Base-by-base conservation (phyloP, 768 basidiomycete genomes). In the Psilocybe tampanensis region DNA sequence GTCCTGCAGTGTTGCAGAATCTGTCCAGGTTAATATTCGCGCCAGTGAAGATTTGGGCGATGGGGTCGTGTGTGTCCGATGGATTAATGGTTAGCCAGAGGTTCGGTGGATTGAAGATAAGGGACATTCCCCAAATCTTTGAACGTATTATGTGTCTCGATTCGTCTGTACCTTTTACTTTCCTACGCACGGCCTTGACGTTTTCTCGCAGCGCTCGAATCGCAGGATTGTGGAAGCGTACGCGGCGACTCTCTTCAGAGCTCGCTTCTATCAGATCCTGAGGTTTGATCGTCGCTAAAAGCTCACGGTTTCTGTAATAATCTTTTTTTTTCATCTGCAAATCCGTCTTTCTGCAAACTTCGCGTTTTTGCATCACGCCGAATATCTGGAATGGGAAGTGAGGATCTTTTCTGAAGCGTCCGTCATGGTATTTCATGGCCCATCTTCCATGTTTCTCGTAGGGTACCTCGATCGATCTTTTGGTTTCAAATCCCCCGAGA, bases 11-110 rank as follows among this genome's bases (percentile, higher is more conserved):
- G 0, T 50, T 18, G 1, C 55, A 2, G 48, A 82, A 80, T 0
- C 56, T 1, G 51, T 84, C 75, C 8, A 83, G 52, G 52, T 82
- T 66, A 3, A 84, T 80, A 1, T 29, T 42, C 0, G 2, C n/a
- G 9, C 24, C 29, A 12, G 34, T 12, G n/a, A n/a, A n/a, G n/a
- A n/a, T n/a, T n/a, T n/a, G n/a, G n/a, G n/a, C n/a, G n/a, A n/a
- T n/a, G n/a, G n/a, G n/a, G n/a, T n/a, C n/a, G n/a, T n/a, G n/a
- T n/a, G n/a, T n/a, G n/a, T n/a, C n/a, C n/a, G n/a, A n/a, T n/a
- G n/a, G n/a, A n/a, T n/a, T n/a, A n/a, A n/a, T n/a, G n/a, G n/a
- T n/a, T n/a, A n/a, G n/a, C 80, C 80, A 82, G 0, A 81, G 39
- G 3, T 47, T 61, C 0, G 76, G 76, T 2, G 75, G 73, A 11